Base-by-base conservation (phyloP, 2,329 filamentous ascomycete genomes). In the Aspergillus floridensis region DNA sequence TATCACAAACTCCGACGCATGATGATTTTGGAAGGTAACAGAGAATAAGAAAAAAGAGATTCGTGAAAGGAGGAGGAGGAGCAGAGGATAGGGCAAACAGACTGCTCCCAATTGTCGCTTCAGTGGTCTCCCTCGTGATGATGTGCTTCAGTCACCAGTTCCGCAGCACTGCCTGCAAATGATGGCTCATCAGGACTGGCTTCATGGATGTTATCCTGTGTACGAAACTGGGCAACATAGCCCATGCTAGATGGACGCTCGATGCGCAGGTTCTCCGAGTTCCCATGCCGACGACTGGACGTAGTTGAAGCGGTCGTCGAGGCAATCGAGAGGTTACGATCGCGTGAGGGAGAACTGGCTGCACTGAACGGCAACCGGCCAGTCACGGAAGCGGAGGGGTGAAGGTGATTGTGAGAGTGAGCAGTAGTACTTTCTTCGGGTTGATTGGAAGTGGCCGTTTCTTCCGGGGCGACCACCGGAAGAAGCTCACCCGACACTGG, bases 181-280 rank as follows among this genome's bases (percentile, higher is more conserved):
- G 74, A 72, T 5, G 70, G 66, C 54, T 73, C 66, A 35, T 77
- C 72, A 19, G 74, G 70, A 63, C 72, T 76, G 24, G 72, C 70
- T 53, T 77, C 73, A 57, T 79, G 77, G 35, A 82, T 81, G 59
- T 80, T 76, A 53, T 82, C 80, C 56, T 74, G 77, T 4, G 79
- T 77, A 35, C 80, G 77, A 65, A 81, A 75, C 59, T 81, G 77
- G 10, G 77, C 74, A 11, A 83, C 81, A 58, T 79, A 81, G 0
- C 81, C 81, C 72, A 83, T 69, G 54, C 80, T 81, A 6, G 79
- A 80, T 0, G 80, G 80, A 48, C 80, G 75, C 55, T 71, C 69
- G 59, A 65, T 50, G 35, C 68, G 63, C 32, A 61, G 29, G 31
- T 68, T 63, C 14, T 72, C 68, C 4, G 73, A 70, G 5, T 60